Base-by-base conservation (phyloP, 2,329 filamentous ascomycete species). In the Cladosporium oxysporum region DNA sequence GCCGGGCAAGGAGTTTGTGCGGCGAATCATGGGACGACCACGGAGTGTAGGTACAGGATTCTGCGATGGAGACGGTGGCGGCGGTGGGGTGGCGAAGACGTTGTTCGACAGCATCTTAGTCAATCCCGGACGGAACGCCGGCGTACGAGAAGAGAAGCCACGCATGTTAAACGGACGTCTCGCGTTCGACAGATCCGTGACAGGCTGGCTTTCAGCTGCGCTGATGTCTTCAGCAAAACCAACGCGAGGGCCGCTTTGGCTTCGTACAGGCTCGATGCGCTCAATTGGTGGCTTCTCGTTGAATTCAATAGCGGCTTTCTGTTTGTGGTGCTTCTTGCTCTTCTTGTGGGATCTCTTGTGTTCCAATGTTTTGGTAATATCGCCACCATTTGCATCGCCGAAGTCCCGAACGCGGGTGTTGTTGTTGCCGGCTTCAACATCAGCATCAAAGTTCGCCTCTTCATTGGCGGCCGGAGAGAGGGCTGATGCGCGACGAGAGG, bases 1-100 rank as follows among this genome's bases (percentile, higher is more conserved):
- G 71, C 90, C 89, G 0, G 91, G 91, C 2, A 93, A 83, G 0
- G 91, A 93, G 74, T 87, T 91, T 23, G 90, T 91, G 64, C 91
- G 85, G 65, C 90, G 88, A 62, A 92, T 87, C 53, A 59, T 66
- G 7, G 70, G 69, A 31, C 71, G 72, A n/a, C 66, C 37, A 41
- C 66, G 68, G 35, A 52, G 52, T 31, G 58, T 62, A 8, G 59
- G 58, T 3, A 57, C 52, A 11, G 49, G 58, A 18, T 28, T 57
- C 44, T 65, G 44, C 31, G 31, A 10, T 33, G 63, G 1, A 21
- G 64, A 61, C 11, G 74, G 71, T 6, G 71, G 63, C 0, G 77
- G 75, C 44, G 78, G 74, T 16, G 77, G 78, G n/a, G 77, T 81
- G 60, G 75, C 77, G 70, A 93, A 93, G 66, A 93, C 90, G 12